phyloP scores from a whole-genome alignment of 257 asterid genomes.

The Capsicum chinense region DNA sequence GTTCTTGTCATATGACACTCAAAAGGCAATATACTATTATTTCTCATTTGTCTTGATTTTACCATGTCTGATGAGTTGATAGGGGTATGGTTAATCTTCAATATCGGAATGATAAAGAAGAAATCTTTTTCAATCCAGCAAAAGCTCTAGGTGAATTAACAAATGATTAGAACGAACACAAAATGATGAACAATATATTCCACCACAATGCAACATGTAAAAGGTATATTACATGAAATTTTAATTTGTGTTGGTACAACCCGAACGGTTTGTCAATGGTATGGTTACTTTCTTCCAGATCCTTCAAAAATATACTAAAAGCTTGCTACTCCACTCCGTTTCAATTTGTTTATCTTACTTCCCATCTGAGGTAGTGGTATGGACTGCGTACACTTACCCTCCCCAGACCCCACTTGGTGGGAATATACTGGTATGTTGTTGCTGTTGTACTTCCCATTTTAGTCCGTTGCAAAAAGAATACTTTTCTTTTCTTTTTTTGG shows the following conservation, averaged over 20 bases:
- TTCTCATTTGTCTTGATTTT: conserved; percentile 1
- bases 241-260: not conserved
- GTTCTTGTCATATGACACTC: not conserved
- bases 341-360: too few relatives aligned
- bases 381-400: too few relatives aligned
- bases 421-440: too few relatives aligned
- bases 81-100: not conserved
- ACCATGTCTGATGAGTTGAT: not conserved
- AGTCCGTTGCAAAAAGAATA: too few relatives aligned
- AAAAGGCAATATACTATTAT: not conserved
- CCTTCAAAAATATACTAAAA: not conserved
- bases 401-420: too few relatives aligned
- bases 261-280: not conserved
- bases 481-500: too few relatives aligned
- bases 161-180: not conserved
- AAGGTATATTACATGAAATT: not conserved
- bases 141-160: not conserved
- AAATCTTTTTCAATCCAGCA: not conserved
- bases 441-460: too few relatives aligned
- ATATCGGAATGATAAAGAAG: not conserved
- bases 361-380: too few relatives aligned
- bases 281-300: not conserved
- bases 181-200: not conserved
- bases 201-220: conserved; percentile 11
- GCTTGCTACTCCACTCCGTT: not conserved